Conservation (phyloP, 2,329 filamentous ascomycete species). For the Diplodia seriata region DNA sequence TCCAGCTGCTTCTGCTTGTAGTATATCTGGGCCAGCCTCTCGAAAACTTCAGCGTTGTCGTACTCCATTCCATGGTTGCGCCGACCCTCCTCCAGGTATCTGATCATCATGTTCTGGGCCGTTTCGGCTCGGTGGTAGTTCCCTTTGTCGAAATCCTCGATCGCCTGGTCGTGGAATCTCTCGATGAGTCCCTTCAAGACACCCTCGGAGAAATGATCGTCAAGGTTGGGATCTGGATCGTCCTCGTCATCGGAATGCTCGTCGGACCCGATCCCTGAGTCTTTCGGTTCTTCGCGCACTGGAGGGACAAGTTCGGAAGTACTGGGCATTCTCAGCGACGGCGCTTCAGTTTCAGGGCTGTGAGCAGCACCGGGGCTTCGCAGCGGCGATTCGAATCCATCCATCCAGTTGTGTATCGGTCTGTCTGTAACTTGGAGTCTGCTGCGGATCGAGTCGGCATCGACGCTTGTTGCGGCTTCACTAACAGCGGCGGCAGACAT, state of each 20-base stretch:
- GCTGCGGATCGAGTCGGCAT: conserved; percentile 19
- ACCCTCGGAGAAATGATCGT: conserved; percentile 27
- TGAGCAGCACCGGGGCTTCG: background rate
- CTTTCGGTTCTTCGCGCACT: background rate
- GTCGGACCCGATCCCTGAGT: conserved; percentile 19
- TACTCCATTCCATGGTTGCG: conserved; percentile 19
- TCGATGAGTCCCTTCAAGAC: conserved; percentile 18
- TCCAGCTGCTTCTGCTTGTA: conserved; percentile 30
- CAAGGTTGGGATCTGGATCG: conserved; percentile 22
- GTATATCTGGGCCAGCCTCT: conserved; percentile 25
- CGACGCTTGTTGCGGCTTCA: conserved; percentile 19
- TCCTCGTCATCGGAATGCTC: conserved; percentile 16
- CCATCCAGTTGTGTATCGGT: conserved; percentile 10
- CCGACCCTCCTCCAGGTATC: conserved; percentile 23
- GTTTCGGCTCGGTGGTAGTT: conserved; percentile 29
- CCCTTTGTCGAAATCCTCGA: conserved; percentile 20
- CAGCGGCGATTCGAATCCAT: conserved; percentile 8
- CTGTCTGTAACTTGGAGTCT: background rate
- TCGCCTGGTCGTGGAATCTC: conserved; percentile 12
- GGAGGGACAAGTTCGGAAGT: background rate
- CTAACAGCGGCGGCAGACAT: conserved; percentile 15
- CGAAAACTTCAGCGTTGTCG: conserved; percentile 22
- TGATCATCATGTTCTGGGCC: conserved; percentile 26
- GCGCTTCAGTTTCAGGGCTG: background rate
- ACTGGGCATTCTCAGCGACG: background rate